Evolutionary conservation across 106 monocot genomes (phyloP), one percentile per base, ranked within the genome.

Genomic region (Apostasia ramifera): DNA sequence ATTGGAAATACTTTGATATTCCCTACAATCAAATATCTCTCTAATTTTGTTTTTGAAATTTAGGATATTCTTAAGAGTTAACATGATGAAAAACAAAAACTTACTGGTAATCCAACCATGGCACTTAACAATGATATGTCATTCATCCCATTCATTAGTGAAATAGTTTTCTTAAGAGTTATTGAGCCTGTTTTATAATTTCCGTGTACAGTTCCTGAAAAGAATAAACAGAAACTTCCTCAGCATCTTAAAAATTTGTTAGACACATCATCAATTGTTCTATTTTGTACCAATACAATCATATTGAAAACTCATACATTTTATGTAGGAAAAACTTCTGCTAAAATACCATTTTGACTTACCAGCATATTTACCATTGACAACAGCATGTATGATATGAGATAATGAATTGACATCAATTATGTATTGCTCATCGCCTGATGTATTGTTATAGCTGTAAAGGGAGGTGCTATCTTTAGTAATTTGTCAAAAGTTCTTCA

Each of bases 41-140:
- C 26, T 26, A 26, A 26, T 26, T 26, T 26, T 26, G 26, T 26
- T 26, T 26, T 26, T 26, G 26, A 26, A 26, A 26, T 26, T 26
- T 26, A 26, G 26, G 26, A 26, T 26, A 26, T 26, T 26, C 26
- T 26, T 26, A 26, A 26, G 26, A 26, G 26, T 26, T 26, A 26
- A 26, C 6, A 70, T 61, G 2, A 62, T 49, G 51, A 40, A 39
- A 52, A 8, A n/a, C 65, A 44, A 2, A 52, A 72, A 46, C 66
- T 66, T 88, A 95, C 95, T 71, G 95, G 89, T 60, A 78, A 70
- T 71, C 95, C 95, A 52, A 92, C 86, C 95, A 97, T 92, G 44
- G 77, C 92, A 68, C 89, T 97, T 58, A 97, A 61, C 53, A 97
- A 79, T 63, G 95, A 89, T 52, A 97, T 92, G 45, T 77, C 77